phyloP scores from a whole-genome alignment of 345 rosid genomes.

The Pugionium cornutum region DNA sequence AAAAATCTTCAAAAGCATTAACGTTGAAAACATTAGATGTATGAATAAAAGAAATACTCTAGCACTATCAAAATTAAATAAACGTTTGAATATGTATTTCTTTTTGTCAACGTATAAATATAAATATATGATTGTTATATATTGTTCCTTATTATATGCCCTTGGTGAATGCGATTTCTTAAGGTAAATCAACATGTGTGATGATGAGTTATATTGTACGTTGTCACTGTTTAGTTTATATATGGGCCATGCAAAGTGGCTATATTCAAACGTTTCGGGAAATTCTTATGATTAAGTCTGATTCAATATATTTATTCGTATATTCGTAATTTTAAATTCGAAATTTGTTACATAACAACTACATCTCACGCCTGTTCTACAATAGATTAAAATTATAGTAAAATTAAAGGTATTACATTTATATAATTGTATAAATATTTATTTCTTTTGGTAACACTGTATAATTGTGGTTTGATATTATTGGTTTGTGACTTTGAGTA shows the following conservation, averaged over 20 bases:
- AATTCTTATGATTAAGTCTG: conserved; percentile 11
- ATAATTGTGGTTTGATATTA: conserved; percentile 13
- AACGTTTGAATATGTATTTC: conserved; percentile 3
- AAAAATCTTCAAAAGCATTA: not conserved
- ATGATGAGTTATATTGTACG: conserved; percentile 10
- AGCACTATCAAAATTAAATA: not conserved
- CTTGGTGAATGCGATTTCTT: conserved; percentile 5
- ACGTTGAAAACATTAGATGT: not conserved
- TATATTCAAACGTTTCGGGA: conserved; percentile 20
- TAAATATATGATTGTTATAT: not conserved
- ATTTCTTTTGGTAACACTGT: conserved; percentile 1
- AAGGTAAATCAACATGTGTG: conserved; percentile 20
- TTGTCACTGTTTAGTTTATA: not conserved
- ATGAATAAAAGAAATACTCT: not conserved
- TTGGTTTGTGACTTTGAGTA: not conserved
- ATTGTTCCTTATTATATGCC: not conserved
- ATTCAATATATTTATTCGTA: not conserved
- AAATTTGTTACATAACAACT: no score
- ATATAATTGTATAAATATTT: not conserved
- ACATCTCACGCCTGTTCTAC: no score
- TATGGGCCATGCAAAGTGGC: conserved; percentile 36
- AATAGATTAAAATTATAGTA: no score
- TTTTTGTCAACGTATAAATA: not conserved
- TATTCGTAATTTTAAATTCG: not conserved
- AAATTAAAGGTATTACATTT: no score